Evolutionary conservation across 1,284 basidiomycete species (phyloP).

Genomic region (Leccinum fallax): DNA sequence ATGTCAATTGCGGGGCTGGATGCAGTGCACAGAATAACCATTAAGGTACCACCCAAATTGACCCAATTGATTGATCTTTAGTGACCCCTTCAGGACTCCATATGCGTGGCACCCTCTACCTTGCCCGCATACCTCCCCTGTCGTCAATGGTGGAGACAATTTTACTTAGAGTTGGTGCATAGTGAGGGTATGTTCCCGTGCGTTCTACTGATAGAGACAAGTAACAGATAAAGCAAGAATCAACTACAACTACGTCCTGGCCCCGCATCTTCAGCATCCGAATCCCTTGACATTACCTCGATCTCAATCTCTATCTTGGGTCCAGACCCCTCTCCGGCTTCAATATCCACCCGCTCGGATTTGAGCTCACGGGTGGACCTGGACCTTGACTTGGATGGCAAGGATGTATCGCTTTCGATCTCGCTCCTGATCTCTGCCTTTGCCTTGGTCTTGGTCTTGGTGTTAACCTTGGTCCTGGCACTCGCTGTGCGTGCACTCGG

Average conservation of each 20-base stretch:
- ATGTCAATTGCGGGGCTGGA: too few relatives aligned
- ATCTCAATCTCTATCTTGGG: not conserved
- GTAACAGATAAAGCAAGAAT: not conserved
- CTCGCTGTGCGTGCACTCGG: conserved; percentile 53
- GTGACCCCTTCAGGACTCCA: too few relatives aligned
- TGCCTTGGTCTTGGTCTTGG: conserved; percentile 35
- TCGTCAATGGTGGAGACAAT: too few relatives aligned
- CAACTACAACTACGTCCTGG: not conserved
- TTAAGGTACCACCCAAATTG: too few relatives aligned
- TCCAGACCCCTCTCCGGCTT: not conserved
- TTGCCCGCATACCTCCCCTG: too few relatives aligned
- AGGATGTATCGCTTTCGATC: conserved; percentile 37
- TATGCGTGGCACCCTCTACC: too few relatives aligned
- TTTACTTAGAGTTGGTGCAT: too few relatives aligned
- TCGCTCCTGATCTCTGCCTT: conserved; percentile 14
- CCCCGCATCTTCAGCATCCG: not conserved
- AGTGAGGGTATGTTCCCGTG: too few relatives aligned
- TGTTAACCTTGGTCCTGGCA: conserved; percentile 14
- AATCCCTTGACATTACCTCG: not conserved
- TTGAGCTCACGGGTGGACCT: not conserved
- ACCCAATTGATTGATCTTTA: too few relatives aligned
- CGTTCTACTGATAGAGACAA: too few relatives aligned
- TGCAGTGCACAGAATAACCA: too few relatives aligned
- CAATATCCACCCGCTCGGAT: not conserved
- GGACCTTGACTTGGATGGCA: not conserved